These are phyloP conservation scores for Thalassiosira exigua DNA, from an alignment of 352 stramenopile species.

Conservation along the genomic window DNA sequence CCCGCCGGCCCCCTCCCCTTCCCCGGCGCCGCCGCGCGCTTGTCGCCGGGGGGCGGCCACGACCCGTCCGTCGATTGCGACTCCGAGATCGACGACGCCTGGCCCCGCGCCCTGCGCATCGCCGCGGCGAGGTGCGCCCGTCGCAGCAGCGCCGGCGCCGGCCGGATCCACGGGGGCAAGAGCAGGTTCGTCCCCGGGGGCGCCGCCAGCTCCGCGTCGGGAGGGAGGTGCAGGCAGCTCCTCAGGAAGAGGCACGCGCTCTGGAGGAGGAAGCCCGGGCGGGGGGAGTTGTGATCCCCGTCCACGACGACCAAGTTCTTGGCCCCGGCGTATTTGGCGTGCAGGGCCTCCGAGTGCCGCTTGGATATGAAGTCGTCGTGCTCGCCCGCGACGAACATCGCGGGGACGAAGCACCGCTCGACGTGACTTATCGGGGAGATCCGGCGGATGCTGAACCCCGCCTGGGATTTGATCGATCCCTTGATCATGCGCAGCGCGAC, in stretches of 20 bases:
- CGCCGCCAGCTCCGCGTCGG: conserved; percentile 69
- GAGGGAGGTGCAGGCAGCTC: conserved; percentile 88
- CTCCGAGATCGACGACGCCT: conserved; percentile 5
- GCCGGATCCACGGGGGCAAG: conserved; percentile 76
- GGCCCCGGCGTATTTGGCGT: conserved; percentile 93
- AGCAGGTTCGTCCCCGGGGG: conserved; percentile 79
- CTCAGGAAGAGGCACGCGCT: conserved; percentile 96
- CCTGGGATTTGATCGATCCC: conserved; percentile 90
- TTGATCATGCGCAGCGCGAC: conserved; percentile 88
- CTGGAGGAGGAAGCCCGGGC: conserved; percentile 95
- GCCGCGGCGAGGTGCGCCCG: neutral
- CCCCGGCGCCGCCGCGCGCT: neutral
- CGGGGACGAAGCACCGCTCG: conserved; percentile 94
- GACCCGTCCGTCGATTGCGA: neutral
- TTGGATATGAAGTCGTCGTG: conserved; percentile 94
- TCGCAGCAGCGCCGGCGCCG: conserved; percentile 9
- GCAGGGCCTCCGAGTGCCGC: conserved; percentile 82
- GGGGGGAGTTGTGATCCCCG: conserved; percentile 96
- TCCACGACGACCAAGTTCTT: conserved; percentile 98
- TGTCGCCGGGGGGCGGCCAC: conserved; percentile 28
- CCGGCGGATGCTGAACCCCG: conserved; percentile 86
- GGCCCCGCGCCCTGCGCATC: neutral
- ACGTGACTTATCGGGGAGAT: conserved; percentile 87
- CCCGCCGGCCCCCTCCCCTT: no score
- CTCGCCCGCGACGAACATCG: conserved; percentile 94